A percentile compares a stretch with the other conserved stretches of the same genome.
These are phyloP conservation scores for Hippophae rhamnoides DNA, from an alignment of 306 rosid species.

Conservation along the genomic window DNA sequence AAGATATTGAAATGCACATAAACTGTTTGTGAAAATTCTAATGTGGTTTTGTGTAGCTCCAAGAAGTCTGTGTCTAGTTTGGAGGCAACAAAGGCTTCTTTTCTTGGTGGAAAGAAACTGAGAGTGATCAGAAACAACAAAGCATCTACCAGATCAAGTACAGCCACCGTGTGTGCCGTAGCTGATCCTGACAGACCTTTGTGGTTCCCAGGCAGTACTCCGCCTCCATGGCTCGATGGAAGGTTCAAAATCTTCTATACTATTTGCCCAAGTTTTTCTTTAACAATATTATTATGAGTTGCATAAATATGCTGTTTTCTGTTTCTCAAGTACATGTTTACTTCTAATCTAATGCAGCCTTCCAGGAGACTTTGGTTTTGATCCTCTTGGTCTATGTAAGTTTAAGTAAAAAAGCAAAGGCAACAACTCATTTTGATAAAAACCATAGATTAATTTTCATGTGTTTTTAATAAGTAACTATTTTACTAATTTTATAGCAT, in stretches of 20 bases:
- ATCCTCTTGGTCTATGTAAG: slow-evolving; percentile 67
- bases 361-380: slow-evolving; percentile 77
- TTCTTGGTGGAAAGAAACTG: slow-evolving; percentile 44
- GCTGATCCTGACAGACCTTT: slow-evolving; percentile 61
- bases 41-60: slow-evolving; percentile 33
- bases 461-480: neutral
- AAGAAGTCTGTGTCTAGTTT: slow-evolving; percentile 30
- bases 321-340: neutral
- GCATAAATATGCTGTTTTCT: neutral
- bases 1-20: too few relatives aligned
- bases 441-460: neutral
- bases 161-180: slow-evolving; percentile 29
- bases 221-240: slow-evolving; percentile 75
- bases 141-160: slow-evolving; percentile 7
- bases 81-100: slow-evolving; percentile 33
- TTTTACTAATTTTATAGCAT: slow-evolving; percentile 25
- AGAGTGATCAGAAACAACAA: slow-evolving; percentile 27
- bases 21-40: neutral
- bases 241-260: slow-evolving; percentile 8
- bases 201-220: slow-evolving; percentile 70
- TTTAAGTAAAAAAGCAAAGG: neutral
- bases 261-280: neutral
- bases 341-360: slow-evolving; percentile 29
- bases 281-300: neutral
- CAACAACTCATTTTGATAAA: neutral